A percentile compares a stretch with the other conserved stretches of the same genome.
Evolutionary conservation across 345 rosid species (phyloP).

Genomic region (Murraya koenigii): DNA sequence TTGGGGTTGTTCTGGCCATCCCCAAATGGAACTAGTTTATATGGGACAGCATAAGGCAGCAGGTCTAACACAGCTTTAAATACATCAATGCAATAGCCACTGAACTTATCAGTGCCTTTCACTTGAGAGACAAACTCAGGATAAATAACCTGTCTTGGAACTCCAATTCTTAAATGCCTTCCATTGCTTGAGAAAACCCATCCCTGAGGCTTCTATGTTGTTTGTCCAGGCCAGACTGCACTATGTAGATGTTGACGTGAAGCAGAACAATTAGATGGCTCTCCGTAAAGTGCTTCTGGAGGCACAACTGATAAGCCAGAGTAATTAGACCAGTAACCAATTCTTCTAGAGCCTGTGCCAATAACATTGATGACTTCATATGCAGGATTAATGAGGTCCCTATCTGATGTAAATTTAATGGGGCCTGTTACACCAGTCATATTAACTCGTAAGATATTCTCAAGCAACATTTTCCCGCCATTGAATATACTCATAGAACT

Average conservation of each 20-base stretch:
- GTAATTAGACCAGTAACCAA: conserved; percentile 78
- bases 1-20: conserved; percentile 11
- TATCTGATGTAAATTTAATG: conserved; percentile 48
- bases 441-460: conserved; percentile 49
- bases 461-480: conserved; percentile 57
- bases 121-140: conserved; percentile 34
- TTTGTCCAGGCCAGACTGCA: conserved; percentile 75
- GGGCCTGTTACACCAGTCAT: conserved; percentile 70
- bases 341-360: conserved; percentile 57
- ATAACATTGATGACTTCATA: conserved; percentile 75
- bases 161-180: conserved; percentile 69
- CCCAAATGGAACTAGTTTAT: conserved; percentile 6
- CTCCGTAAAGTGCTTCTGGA: conserved; percentile 41
- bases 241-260: conserved; percentile 36
- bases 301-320: conserved; percentile 57
- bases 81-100: conserved; percentile 29
- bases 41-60: conserved; percentile 20
- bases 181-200: conserved; percentile 85
- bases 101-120: not conserved
- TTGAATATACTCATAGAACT: conserved; percentile 67
- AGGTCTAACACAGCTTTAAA: conserved; percentile 10
- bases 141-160: conserved; percentile 57
- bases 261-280: conserved; percentile 38
- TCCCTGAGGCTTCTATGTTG: conserved; percentile 67
- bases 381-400: conserved; percentile 62